These are phyloP conservation scores for Alternaria tenuissima DNA, from an alignment of 2,329 filamentous ascomycete species.

Conservation along the genomic window DNA sequence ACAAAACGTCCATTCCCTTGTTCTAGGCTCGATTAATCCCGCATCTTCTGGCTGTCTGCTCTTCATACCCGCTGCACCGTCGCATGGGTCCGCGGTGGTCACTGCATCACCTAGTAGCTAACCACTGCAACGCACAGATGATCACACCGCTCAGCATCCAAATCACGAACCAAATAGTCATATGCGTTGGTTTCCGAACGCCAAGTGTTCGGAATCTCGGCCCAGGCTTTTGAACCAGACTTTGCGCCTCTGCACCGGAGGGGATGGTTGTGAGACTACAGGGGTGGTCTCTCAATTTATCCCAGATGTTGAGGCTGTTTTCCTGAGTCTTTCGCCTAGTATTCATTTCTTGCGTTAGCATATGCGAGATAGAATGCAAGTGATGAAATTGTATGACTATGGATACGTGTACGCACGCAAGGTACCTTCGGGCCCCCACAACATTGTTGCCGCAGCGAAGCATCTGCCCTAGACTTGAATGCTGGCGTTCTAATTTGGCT, in stretches of 20 bases:
- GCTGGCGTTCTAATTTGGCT: neutral
- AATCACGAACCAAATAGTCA: neutral
- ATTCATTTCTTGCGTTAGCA: neutral
- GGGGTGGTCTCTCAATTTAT: neutral
- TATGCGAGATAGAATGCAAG: neutral
- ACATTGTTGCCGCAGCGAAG: neutral
- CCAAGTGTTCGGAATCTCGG: conserved; percentile 2
- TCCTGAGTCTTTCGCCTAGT: neutral
- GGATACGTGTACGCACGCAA: neutral
- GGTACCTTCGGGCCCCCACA: neutral
- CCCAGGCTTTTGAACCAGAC: neutral
- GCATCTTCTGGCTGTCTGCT: neutral
- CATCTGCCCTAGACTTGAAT: neutral
- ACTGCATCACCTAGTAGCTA: neutral
- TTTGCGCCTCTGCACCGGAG: neutral
- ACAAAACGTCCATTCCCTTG: neutral
- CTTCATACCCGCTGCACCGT: neutral
- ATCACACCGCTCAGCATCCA: neutral
- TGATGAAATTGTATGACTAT: neutral
- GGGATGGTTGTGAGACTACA: neutral
- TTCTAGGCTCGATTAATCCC: neutral
- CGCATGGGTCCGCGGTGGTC: neutral
- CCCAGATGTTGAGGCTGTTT: neutral
- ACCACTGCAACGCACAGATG: neutral
- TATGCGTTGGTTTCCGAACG: neutral